Base-by-base conservation (phyloP, 768 basidiomycete species). In the Glaciozyma martinii region DNA sequence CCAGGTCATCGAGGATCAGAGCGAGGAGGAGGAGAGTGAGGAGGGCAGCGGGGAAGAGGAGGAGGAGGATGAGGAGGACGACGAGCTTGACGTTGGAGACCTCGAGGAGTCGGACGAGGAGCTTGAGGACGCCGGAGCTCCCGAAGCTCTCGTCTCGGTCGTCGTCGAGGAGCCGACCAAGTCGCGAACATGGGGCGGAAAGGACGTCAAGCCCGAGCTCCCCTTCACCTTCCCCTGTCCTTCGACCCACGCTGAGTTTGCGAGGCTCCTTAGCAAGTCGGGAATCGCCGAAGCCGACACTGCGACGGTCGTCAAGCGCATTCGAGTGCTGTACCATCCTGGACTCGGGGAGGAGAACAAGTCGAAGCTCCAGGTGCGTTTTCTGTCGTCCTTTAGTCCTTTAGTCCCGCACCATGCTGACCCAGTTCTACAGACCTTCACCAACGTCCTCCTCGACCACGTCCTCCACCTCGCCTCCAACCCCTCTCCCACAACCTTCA, bases 151-250 rank as follows among this genome's bases (percentile, higher is more conserved):
- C 61, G 55, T 67, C 27, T 37, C 65, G 0, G 43, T 50, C 6
- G 32, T 56, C 2, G n/a, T 50, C 1, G 57, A 27, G 15, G 46
- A 60, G 12, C 29, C 30, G n/a, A 40, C 33, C 23, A 44, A 60
- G 21, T 13, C 30, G 44, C 44, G 58, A 19, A 58, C 42, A 6
- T 58, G 56, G 56, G 56, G 56, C n/a, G 56, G 56, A 42, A 46
- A 58, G 43, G 56, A 58, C 27, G 56, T 58, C 29, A 30, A 49
- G 32, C 30, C 60, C 27, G 68, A 70, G 44, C 63, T 98, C 5
- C 95, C 95, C 0, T 99, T 84, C 75, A 97, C 90, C 2, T 98
- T 97, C 76, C 82, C 88, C 50, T 94, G 91, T 72, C 95, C 95
- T 0, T 76, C 81, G 21, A 84, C 80, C 16, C 92, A 98, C 71